Evolutionary conservation across 2,329 filamentous ascomycete genomes (phyloP).

Genomic region (Colletotrichum godetiae): DNA sequence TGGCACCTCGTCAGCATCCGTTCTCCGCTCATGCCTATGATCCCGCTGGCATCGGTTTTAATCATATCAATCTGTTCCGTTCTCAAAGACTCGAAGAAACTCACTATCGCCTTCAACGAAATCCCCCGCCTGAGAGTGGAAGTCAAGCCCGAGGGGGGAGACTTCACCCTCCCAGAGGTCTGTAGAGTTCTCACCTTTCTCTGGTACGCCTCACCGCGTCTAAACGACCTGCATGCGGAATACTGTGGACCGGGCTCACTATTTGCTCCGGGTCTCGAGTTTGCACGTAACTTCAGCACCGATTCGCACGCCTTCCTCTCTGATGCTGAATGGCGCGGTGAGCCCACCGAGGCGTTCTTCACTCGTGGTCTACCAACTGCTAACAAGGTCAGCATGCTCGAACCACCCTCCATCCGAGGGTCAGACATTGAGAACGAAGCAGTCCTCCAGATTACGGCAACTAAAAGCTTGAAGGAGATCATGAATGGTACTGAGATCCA

Average conservation of each 20-base stretch:
- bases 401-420: neutral
- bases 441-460: neutral
- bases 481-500: neutral
- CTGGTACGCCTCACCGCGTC: neutral
- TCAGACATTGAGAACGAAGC: neutral
- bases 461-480: neutral
- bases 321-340: neutral
- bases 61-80: neutral
- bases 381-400: neutral
- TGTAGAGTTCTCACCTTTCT: slow-evolving; percentile 9
- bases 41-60: neutral
- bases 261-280: slow-evolving; percentile 16
- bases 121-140: neutral
- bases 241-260: slow-evolving; percentile 1
- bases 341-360: neutral
- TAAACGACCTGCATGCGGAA: slow-evolving; percentile 9
- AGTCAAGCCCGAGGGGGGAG: neutral
- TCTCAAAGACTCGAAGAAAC: neutral
- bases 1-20: slow-evolving; percentile 7
- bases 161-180: neutral
- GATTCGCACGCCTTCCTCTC: neutral
- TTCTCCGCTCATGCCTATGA: slow-evolving; percentile 1
- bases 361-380: neutral
- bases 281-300: neutral
- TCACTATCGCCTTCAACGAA: slow-evolving; percentile 4